Evolutionary conservation across 108 stramenopile genomes (phyloP), one percentile per base, ranked within the genome.

Genomic region (Stephanodiscus triporus): DNA sequence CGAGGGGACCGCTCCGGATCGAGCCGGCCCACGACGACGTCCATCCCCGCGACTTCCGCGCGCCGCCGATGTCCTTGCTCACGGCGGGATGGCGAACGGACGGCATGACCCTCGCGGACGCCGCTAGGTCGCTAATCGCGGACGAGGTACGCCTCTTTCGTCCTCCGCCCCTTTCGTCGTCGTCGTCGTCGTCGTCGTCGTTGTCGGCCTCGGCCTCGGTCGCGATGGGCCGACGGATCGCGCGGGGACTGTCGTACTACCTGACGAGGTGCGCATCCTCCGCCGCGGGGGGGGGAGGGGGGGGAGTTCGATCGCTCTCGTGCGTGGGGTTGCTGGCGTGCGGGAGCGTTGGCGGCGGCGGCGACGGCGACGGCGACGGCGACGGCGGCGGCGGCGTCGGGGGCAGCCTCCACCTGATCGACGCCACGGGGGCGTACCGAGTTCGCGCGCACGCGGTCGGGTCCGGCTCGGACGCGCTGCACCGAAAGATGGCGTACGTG

Each of bases 1-100:
- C 82, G 43, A 72, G 86, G 16, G 91, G 88, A 43, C 88, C 91
- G 30, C 84, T 88, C 45, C 78, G 91, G 64, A 89, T 92, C 20
- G 73, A 86, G 63, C 58, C 70, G 16, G 40, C 89, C 4, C 78
- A 89, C 70, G 48, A 66, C 8, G 48, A 80, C 37, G n/a, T 20
- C 20, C 24, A 10, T 36, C 27, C 27, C 42, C 16, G 14, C 13
- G 43, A n/a, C n/a, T n/a, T n/a, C 2, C 1, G 14, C 43, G 43
- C 14, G 14, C 78, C 73, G 17, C 82, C 88, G 27, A 84, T 88
- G 67, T 75, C 84, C 32, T 32, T 92, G 57, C 71, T 87, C 14
- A 84, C 86, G 57, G 82, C 87, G 19, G 91, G 91, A 36, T 92
- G 91, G 91, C 75, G 91, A 47, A 80, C 91, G 6, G 89, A 92